Evolutionary conservation across 1,284 basidiomycete genomes (phyloP), one percentile per base, ranked within the genome.

Genomic region (Fistulinella cinereoalba): DNA sequence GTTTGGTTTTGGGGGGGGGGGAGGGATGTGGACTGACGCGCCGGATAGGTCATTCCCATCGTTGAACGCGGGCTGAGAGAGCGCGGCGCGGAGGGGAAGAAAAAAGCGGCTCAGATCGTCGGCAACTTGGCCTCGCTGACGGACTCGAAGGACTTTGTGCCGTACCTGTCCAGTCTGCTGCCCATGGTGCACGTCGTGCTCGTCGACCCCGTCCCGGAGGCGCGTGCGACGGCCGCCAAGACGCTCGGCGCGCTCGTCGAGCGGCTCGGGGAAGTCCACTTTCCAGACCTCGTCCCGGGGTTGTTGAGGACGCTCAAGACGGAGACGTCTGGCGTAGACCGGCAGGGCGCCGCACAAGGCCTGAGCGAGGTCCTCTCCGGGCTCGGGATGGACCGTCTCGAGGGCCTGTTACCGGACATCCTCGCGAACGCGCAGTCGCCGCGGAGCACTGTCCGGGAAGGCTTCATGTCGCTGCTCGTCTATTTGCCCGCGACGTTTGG

Each of bases 281-380:
- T 99, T 82, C 94, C 95, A 9, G 92, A 97, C 57, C 80, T 99
- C 37, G 92, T 99, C 1, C 88, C 91, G 23, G 85, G 87, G n/a
- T 76, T 99, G 9, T 73, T 99, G 32, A 81, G 86, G 37, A 95
- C 90, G 8, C 81, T 99, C 53, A 93, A 95, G 66, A 88, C 93
- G 5, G 94, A 98, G 59, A 89, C 92, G 0, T 94, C 92, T 2
- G 94, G 95, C 32, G 95, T 99, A 34, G 97, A 99, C 66, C 78
- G 95, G 37, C 97, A 97, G 69, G 97, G 97, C 57, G 95, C 97
- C 1, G 97, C 97, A 6, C 97, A 99, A 72, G 97, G 97, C 64
- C 80, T 99, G 27, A 92, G 91, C 56, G 97, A 99, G 69, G 94
- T 99, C 10, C 78, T 99, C 11, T 88, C 95, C 1, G 96, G 93